A percentile compares a stretch with the other conserved stretches of the same genome.
phyloP scores from a whole-genome alignment of 202 grass and related monocot genomes.

The Schoenoplectus tabernaemontani region DNA sequence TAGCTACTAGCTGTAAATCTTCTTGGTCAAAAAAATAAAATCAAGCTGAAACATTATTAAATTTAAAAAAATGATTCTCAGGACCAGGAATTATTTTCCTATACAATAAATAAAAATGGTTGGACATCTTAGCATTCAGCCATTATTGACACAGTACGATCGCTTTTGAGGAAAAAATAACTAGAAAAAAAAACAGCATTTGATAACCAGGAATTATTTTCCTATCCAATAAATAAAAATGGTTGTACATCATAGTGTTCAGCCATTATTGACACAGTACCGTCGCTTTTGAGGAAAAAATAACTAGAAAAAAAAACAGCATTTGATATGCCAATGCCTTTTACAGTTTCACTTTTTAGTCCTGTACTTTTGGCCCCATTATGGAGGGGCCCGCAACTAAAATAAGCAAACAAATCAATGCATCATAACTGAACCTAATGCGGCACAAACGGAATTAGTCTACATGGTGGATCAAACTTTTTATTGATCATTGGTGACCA shows the following conservation, averaged over 20 bases:
- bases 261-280: background rate
- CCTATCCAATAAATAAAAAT: background rate
- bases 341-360: conserved; percentile 13
- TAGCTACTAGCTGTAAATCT: background rate
- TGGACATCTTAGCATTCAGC: background rate
- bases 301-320: background rate
- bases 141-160: background rate
- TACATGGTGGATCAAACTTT: background rate
- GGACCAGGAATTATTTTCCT: background rate
- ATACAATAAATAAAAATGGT: background rate
- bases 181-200: too few relatives aligned
- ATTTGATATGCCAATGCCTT: background rate
- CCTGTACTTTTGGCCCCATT: background rate
- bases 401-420: background rate
- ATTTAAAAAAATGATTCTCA: background rate
- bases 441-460: background rate
- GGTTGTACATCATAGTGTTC: background rate
- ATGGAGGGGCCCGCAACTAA: background rate
- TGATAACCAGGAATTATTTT: background rate
- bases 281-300: background rate
- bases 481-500: background rate
- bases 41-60: background rate
- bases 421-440: background rate
- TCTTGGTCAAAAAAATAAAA: background rate
- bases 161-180: too few relatives aligned